Evolutionary conservation across 2,329 filamentous ascomycete species (phyloP), one percentile per base, ranked within the genome.

Genomic region (Coniella vitis): DNA sequence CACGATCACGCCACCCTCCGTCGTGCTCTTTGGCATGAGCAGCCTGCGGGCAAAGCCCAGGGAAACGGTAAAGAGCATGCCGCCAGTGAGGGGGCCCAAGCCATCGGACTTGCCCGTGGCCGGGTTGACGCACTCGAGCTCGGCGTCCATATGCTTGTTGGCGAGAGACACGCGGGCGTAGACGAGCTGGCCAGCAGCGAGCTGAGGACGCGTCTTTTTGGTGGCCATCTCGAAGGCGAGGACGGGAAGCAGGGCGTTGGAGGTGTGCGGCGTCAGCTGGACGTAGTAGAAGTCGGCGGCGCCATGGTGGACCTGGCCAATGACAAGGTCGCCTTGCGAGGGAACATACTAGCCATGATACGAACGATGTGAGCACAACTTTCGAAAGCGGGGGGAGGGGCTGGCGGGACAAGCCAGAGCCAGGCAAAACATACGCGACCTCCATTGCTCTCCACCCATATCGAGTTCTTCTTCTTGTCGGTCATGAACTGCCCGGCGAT

Each of bases 161-260:
- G 87, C 84, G 36, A 85, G 79, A 22, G 79, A 73, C 38, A 98
- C 81, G 54, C 91, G 86, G 34, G 90, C 91, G 69, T 97, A 97
- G 32, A 97, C 88, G 22, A 96, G 71, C 45, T 88, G 82, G 34
- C 89, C 89, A 13, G 80, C 62, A 22, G 75, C 72, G 38, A 97
- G 78, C 55, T 87, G 76, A 0, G 93, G 93, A 1, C 90, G 78
- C 3, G 88, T 95, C 70, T 97, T 97, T 67, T 90, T 93, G 38
- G 86, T 89, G 16, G 90, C 93, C 55, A 83, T 83, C 67, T 97
- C 91, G 65, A 98, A 98, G n/a, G 90, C 81, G 17, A 97, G 76
- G 57, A 95, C 87, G 0, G 87, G 89, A 1, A 97, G 81, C 16
- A 87, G 72, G 1, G 87, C 89, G 42, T 67, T 66, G 50, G 78